phyloP scores from a whole-genome alignment of 768 basidiomycete species.

The Naematelia encephala region DNA sequence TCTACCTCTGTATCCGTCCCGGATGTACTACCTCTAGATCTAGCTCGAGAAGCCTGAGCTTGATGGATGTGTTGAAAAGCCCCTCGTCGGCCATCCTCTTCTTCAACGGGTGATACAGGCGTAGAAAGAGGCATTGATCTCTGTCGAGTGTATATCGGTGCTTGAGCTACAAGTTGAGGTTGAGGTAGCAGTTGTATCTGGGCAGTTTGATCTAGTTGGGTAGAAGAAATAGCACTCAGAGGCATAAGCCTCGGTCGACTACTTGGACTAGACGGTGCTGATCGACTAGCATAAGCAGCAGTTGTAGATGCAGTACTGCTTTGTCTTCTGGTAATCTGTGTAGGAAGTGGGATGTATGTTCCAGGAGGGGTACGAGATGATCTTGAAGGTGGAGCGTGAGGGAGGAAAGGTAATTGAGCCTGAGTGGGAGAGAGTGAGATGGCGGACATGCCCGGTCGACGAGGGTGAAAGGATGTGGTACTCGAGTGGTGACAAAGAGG shows the following conservation, averaged over 20 bases:
- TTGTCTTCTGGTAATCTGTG: not conserved
- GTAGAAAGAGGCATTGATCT: not conserved
- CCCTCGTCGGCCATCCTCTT: no score
- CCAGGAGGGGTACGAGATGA: not conserved
- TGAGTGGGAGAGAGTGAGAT: not conserved
- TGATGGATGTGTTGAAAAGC: no score
- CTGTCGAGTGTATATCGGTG: not conserved
- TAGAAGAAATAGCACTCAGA: not conserved
- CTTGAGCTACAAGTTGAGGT: no score
- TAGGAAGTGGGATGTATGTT: not conserved
- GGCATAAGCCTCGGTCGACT: not conserved
- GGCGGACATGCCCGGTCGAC: not conserved
- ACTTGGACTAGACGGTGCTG: not conserved
- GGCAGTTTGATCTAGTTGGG: not conserved
- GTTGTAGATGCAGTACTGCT: not conserved
- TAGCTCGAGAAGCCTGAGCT: not conserved
- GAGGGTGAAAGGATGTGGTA: not conserved
- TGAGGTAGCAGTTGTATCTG: no score
- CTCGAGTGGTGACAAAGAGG: not conserved
- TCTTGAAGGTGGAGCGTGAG: not conserved
- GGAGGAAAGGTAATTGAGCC: not conserved
- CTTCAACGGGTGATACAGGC: no score
- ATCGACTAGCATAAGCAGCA: not conserved
- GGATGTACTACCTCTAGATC: not conserved
- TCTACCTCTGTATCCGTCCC: constrained; percentile 26